phyloP scores from a whole-genome alignment of 83 land plant species.

The Thuja plicata region DNA sequence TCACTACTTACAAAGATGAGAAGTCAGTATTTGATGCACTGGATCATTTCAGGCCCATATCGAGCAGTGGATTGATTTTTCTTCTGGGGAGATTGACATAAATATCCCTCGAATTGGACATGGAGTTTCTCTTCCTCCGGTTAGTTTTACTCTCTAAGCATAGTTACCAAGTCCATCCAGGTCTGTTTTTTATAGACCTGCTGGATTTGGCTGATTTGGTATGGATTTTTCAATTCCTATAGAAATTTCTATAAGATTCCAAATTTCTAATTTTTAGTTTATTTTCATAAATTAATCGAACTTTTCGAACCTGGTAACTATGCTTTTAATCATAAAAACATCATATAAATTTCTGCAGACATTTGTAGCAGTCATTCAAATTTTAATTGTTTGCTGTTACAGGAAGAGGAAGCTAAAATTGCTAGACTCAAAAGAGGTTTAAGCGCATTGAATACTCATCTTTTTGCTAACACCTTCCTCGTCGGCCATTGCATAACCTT shows the following conservation, averaged over 20 bases:
- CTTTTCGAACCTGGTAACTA: too few relatives aligned
- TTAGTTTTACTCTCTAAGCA: slow-evolving; percentile 12
- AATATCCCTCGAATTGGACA: slow-evolving; percentile 64
- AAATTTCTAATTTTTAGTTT: too few relatives aligned
- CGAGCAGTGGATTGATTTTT: slow-evolving; percentile 92
- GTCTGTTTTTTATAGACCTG: too few relatives aligned
- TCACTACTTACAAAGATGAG: not conserved
- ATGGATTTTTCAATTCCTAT: too few relatives aligned
- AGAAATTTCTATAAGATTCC: too few relatives aligned
- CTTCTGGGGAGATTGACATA: slow-evolving; percentile 65
- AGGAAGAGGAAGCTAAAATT: slow-evolving; percentile 62
- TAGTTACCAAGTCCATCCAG: too few relatives aligned
- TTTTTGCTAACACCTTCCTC: slow-evolving; percentile 69
- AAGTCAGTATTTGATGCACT: not conserved
- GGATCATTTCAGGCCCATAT: slow-evolving; percentile 47
- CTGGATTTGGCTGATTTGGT: too few relatives aligned
- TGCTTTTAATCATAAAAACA: not conserved
- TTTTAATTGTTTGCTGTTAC: not conserved
- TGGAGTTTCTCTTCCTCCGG: slow-evolving; percentile 48
- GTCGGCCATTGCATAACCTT: slow-evolving; percentile 84
- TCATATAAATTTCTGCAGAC: not conserved
- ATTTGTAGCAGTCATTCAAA: not conserved
- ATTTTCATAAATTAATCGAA: too few relatives aligned
- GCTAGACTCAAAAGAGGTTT: slow-evolving; percentile 57
- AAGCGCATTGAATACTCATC: slow-evolving; percentile 52